Base-by-base conservation (phyloP, 257 asterid genomes). In the Leonotis leonurus region DNA sequence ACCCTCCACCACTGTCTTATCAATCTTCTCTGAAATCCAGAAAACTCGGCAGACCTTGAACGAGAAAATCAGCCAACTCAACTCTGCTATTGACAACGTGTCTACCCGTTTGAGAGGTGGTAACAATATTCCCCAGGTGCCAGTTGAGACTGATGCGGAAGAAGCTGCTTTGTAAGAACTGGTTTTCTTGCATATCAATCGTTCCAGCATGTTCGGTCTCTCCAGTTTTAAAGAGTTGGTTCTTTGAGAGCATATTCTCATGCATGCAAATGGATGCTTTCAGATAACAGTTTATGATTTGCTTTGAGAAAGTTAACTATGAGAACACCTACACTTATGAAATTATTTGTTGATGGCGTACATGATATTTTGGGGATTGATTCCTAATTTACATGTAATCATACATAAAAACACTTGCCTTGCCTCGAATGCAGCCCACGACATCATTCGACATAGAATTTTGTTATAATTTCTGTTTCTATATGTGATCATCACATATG, bases 51-150 rank as follows among this genome's bases (percentile, higher is more conserved):
- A 79, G 78, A 85, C 83, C 24, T 68, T 90, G 75, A 82, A 80
- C 58, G 88, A 79, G 57, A 90, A 85, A 67, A 75, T 88, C 45
- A 73, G 84, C 70, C 96, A 88, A 70, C 93, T 90, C 77, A 90
- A 83, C 77, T 80, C 81, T 54, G 97, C 96, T 69, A 87, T 90
- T 49, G 98, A 88, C 84, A 83, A 84, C 22, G 95, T 88, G 29
- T 81, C 89, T 1, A 70, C 94, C 37, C 94, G 95, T 46, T 73
- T 90, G 80, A 83, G 91, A 80, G 95, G 98, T 67, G 85, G 94
- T 64, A 83, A 74, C 56, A 84, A 76, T n/a, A 62, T 67, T 35
- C 87, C 87, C 43, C 62, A 65, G 43, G 76, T 79, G 67, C 87
- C 95, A 3, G 65, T 74, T 46, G 90, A 83, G 75, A 60, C 66